Base-by-base conservation (phyloP, 169 alveolate species). In the Blepharisma undulans region DNA sequence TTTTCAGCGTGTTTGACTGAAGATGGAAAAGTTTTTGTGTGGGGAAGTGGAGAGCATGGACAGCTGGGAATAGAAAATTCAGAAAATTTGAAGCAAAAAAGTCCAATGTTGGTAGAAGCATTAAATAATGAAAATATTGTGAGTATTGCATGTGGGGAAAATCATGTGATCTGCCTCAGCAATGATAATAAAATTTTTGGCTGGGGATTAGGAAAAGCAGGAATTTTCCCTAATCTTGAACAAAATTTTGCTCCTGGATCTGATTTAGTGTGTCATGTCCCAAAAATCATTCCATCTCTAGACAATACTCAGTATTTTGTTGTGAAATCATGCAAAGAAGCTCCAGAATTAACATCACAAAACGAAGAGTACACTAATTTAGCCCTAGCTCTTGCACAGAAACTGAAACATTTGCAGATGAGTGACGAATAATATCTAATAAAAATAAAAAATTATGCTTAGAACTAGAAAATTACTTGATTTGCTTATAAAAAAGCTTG, bases 131-230 rank as follows among this genome's bases (percentile, higher is more conserved):
- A 25, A 84, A 59, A 8, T 22, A 30, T 88, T 8, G 72, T 88
- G 27, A 88, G 77, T 76, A 33, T 88, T 30, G 78, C 34, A 3
- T 74, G 87, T 74, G 92, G 92, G 14, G 92, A 88, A 76, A 76
- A 76, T 25, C 66, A 34, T 22, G 79, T 88, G n/a, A 72, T 88
- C 27, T 72, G 85, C 59, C 22, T 88, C n/a, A 76, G 48, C 59
- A 77, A 33, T 21, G 27, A 76, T 29, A 66, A 88, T 34, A 76
- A 74, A 33, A 76, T 88, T 10, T 88, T 74, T 88, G 92, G 87
- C 29, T 88, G 92, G 92, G 92, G 92, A 72, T 48, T 32, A 76
- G 92, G 92, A 25, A 88, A 22, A 25, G 92, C 87, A 19, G 92
- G 92, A 32, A 5, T 4, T 22, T 88, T 88, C 59, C 36, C 61